Conservation (phyloP, 331 rosid species). For the Dryas integrifolia region DNA sequence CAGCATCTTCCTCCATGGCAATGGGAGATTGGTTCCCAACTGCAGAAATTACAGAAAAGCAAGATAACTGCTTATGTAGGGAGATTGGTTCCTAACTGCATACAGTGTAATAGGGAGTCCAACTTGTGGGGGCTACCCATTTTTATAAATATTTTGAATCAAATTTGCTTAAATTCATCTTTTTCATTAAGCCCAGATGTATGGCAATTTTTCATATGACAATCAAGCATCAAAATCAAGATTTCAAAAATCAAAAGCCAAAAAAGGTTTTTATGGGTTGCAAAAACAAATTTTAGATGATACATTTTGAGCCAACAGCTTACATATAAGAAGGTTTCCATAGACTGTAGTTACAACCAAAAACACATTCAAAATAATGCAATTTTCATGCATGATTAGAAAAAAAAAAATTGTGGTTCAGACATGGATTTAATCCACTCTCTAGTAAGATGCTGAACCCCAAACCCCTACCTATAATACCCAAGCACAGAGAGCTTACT, state of each 20-base stretch:
- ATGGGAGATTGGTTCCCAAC: slow-evolving; percentile 43
- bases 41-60: slow-evolving; percentile 12
- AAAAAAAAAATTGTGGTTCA: neutral
- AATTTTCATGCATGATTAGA: neutral
- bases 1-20: slow-evolving; percentile 28
- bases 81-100: slow-evolving; percentile 42
- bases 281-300: neutral
- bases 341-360: too few relatives aligned
- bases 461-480: neutral
- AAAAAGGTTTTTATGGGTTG: neutral
- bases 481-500: neutral
- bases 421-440: neutral
- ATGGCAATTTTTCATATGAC: neutral
- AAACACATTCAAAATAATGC: neutral
- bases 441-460: neutral
- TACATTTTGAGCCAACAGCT: neutral
- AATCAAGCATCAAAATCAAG: neutral
- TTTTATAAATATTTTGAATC: neutral
- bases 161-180: neutral
- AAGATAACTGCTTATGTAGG: neutral
- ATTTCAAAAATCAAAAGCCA: neutral
- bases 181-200: neutral
- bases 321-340: neutral
- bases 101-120: neutral
- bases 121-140: neutral